A percentile compares a stretch with the other conserved stretches of the same genome.
Evolutionary conservation across 129 eudicot genomes (phyloP).

Genomic region (Oenanthe sinensis): DNA sequence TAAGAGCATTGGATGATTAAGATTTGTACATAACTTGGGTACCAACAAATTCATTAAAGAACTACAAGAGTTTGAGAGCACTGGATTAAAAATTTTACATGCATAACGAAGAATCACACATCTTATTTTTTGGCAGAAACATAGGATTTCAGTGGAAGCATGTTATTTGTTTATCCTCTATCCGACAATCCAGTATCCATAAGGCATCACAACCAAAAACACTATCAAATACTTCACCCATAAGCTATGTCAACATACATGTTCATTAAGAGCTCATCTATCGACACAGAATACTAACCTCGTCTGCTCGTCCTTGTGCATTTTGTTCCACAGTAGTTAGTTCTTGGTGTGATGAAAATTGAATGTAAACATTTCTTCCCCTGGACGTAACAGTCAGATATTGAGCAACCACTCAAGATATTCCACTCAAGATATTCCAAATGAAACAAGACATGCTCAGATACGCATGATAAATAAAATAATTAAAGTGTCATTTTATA

Average conservation of each 20-base stretch:
- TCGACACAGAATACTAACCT: conserved; percentile 40
- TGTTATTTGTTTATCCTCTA: neutral
- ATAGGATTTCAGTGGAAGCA: neutral
- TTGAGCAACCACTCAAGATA: conserved; percentile 8
- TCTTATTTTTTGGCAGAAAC: neutral
- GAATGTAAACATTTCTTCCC: conserved; percentile 95
- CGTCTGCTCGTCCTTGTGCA: conserved; percentile 89
- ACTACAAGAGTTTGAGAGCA: no score
- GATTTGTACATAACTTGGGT: no score
- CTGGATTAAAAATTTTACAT: neutral
- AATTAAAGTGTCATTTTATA: neutral
- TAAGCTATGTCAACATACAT: neutral
- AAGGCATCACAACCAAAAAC: neutral
- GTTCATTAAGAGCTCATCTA: neutral
- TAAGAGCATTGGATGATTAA: no score
- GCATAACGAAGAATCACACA: neutral
- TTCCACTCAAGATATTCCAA: neutral
- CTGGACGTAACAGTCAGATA: conserved; percentile 28
- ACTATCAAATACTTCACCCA: neutral
- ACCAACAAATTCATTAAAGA: no score
- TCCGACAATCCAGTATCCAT: no score
- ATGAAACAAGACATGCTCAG: neutral
- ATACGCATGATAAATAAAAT: neutral
- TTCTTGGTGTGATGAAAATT: conserved; percentile 93
- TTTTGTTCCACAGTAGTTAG: conserved; percentile 90